A percentile compares a stretch with the other conserved stretches of the same genome.
Evolutionary conservation across 2,329 filamentous ascomycete genomes (phyloP).

Genomic region (Coleophoma eucalyptorum): DNA sequence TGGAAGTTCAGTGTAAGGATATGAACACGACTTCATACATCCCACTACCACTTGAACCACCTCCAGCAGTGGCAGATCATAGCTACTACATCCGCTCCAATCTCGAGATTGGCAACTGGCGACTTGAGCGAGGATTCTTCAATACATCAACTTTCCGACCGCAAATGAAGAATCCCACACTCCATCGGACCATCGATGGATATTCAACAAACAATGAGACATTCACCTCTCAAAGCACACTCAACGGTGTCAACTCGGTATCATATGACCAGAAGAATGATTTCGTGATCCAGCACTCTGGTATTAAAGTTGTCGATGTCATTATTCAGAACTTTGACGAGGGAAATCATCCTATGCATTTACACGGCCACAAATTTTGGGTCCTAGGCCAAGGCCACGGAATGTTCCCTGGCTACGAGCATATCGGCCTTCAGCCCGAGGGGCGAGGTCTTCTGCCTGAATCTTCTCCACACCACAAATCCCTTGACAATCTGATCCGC

Average conservation of each 20-base stretch:
- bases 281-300: conserved; percentile 62
- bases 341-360: conserved; percentile 67
- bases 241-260: conserved; percentile 48
- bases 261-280: conserved; percentile 37
- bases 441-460: conserved; percentile 16
- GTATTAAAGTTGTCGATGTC: conserved; percentile 62
- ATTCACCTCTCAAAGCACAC: conserved; percentile 35
- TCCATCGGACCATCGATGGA: conserved; percentile 46
- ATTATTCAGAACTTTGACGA: conserved; percentile 73
- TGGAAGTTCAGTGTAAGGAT: conserved; percentile 25
- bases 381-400: conserved; percentile 28
- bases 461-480: conserved; percentile 11
- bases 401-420: conserved; percentile 37
- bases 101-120: conserved; percentile 56
- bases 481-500: conserved; percentile 37
- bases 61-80: conserved; percentile 44
- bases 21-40: conserved; percentile 37
- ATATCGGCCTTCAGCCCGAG: conserved; percentile 31
- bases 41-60: conserved; percentile 37
- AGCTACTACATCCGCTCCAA: conserved; percentile 52
- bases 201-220: conserved; percentile 37
- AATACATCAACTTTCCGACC: conserved; percentile 52
- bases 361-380: conserved; percentile 77
- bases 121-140: conserved; percentile 54
- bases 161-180: conserved; percentile 40